Conservation (phyloP, 1,284 basidiomycete genomes). For the Cryptococcus wingfieldii region DNA sequence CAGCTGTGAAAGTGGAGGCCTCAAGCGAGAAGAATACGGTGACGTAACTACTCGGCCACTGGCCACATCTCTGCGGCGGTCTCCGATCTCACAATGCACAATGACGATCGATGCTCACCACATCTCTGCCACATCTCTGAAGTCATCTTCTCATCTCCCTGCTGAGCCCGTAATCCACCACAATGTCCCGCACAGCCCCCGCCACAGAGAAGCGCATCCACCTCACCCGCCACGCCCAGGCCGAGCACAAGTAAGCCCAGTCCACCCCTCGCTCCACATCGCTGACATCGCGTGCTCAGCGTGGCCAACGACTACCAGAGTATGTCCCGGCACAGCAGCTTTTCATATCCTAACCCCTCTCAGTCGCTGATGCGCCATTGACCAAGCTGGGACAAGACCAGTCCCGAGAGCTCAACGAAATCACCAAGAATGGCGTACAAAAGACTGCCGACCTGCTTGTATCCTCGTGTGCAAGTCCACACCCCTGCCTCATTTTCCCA, state of each 20-base stretch:
- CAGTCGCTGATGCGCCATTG: constrained; percentile 45
- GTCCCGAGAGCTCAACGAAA: constrained; percentile 31
- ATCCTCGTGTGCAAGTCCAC: constrained; percentile 36
- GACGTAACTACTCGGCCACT: too few relatives aligned
- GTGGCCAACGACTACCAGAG: constrained; percentile 45
- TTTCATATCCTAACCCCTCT: background rate
- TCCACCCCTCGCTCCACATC: background rate
- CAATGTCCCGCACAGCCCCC: too few relatives aligned
- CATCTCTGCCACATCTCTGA: too few relatives aligned
- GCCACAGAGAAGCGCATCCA: constrained; percentile 35
- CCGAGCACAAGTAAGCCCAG: constrained; percentile 44
- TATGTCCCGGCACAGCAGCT: constrained; percentile 12
- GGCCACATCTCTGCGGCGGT: too few relatives aligned
- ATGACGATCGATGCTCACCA: too few relatives aligned
- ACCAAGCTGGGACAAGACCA: constrained; percentile 44
- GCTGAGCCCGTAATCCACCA: too few relatives aligned
- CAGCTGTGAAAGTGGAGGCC: too few relatives aligned
- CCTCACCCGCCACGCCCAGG: constrained; percentile 48
- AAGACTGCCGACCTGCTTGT: constrained; percentile 43
- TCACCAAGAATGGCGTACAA: constrained; percentile 38
- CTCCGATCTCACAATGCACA: too few relatives aligned
- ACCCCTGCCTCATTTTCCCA: background rate
- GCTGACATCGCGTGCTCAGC: constrained; percentile 20
- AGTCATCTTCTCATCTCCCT: too few relatives aligned
- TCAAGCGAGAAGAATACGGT: too few relatives aligned